Conservation (phyloP, 331 rosid genomes). For the Prunus yedoensis region DNA sequence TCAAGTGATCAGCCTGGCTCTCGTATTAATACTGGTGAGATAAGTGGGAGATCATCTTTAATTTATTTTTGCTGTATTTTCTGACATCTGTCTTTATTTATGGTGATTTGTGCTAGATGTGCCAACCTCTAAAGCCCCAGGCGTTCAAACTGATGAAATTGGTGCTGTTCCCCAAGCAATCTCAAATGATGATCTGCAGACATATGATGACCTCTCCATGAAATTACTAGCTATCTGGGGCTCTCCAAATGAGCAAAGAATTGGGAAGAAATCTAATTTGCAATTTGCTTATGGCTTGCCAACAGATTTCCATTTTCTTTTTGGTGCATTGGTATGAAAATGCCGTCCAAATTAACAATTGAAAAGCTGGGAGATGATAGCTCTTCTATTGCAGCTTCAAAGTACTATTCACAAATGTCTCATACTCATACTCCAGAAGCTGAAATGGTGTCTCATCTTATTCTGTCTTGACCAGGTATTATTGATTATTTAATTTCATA, state of each 20-base stretch:
- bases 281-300: slow-evolving; percentile 62
- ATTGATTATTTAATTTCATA: slow-evolving; percentile 13
- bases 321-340: slow-evolving; percentile 50
- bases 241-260: slow-evolving; percentile 39
- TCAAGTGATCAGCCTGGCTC: slow-evolving; percentile 23
- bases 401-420: slow-evolving; percentile 29
- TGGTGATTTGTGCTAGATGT: slow-evolving; percentile 27
- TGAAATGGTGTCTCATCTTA: slow-evolving; percentile 66
- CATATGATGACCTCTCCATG: slow-evolving; percentile 60
- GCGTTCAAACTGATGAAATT: slow-evolving; percentile 50
- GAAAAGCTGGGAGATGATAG: slow-evolving; percentile 41
- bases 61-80: neutral
- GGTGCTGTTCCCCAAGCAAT: slow-evolving; percentile 37
- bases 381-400: slow-evolving; percentile 39
- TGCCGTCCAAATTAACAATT: slow-evolving; percentile 41
- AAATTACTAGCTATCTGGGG: slow-evolving; percentile 72
- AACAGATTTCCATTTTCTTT: slow-evolving; percentile 69
- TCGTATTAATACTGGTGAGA: slow-evolving; percentile 42
- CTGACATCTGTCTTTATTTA: slow-evolving; percentile 22
- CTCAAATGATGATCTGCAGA: slow-evolving; percentile 30
- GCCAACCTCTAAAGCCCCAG: slow-evolving; percentile 38
- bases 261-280: slow-evolving; percentile 56
- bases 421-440: slow-evolving; percentile 52
- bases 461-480: slow-evolving; percentile 63
- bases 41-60: slow-evolving; percentile 11